Evolutionary conservation across 108 stramenopile species (phyloP).

Genomic region (Cyclotella distinguenda): DNA sequence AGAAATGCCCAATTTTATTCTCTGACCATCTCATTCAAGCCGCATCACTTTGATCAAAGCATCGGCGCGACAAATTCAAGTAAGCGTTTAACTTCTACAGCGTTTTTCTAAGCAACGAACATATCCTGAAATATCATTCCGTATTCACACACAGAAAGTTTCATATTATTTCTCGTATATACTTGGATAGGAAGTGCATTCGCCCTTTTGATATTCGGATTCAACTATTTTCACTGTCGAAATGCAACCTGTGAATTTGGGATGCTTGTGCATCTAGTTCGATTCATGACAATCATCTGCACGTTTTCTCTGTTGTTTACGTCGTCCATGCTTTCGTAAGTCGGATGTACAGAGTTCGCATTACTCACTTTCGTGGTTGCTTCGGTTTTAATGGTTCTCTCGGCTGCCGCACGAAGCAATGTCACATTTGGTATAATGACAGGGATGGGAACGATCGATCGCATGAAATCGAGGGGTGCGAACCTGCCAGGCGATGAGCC

Average conservation of each 20-base stretch:
- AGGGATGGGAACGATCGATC: slow-evolving; percentile 90
- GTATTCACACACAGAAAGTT: slow-evolving; percentile 55
- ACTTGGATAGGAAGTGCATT: slow-evolving; percentile 80
- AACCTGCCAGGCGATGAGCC: slow-evolving; percentile 66
- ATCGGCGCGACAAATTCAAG: slow-evolving; percentile 7
- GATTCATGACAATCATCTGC: slow-evolving; percentile 71
- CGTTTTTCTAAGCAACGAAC: too few relatives aligned
- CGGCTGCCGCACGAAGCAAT: slow-evolving; percentile 45
- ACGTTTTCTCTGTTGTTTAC: slow-evolving; percentile 73
- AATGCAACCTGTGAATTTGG: slow-evolving; percentile 69
- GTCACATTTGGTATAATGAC: slow-evolving; percentile 83
- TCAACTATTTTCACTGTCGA: slow-evolving; percentile 78
- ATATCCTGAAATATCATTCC: neutral
- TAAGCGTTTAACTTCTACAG: neutral
- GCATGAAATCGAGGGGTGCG: slow-evolving; percentile 51
- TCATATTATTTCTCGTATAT: slow-evolving; percentile 90
- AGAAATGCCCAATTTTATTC: neutral
- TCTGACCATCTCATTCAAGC: neutral
- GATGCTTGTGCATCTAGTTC: slow-evolving; percentile 68
- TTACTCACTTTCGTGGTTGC: neutral
- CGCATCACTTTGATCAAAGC: neutral
- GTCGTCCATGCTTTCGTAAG: slow-evolving; percentile 61
- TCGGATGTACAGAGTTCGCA: neutral
- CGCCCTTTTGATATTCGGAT: slow-evolving; percentile 76
- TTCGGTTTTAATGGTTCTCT: slow-evolving; percentile 15